Evolutionary conservation across 148 eudicot species (phyloP), one percentile per base, ranked within the genome.

Genomic region (Euryodendron excelsum): DNA sequence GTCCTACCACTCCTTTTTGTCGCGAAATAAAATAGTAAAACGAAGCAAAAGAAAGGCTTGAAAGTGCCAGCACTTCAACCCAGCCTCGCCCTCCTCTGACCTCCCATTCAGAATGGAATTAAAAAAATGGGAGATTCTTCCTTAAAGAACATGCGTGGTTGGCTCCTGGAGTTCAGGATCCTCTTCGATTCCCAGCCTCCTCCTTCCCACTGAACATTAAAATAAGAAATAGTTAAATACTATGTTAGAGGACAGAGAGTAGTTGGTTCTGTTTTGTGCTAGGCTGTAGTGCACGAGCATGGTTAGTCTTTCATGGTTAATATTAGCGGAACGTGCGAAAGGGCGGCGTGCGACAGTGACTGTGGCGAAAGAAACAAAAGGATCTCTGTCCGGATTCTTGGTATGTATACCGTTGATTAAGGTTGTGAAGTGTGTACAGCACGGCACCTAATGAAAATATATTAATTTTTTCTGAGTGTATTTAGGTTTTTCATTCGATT

Each of bases 111-210:
- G n/a, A n/a, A n/a, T n/a, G n/a, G n/a, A n/a, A n/a, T n/a, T n/a
- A 5, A 41, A 78, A 74, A 73, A 36, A 72, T 52, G 69, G 6
- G 17, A 80, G 74, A 77, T 72, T 80, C 73, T 78, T 70, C 64
- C 17, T n/a, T n/a, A 82, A 77, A 75, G 82, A 77, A 55, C 84
- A 69, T 66, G n/a, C 36, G 68, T 59, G 72, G 82, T 83, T 82
- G 69, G 80, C 63, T 87, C 87, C 87, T 64, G 21, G 64, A 83
- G 78, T 61, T 36, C 21, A 41, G 89, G 65, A 61, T 33, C 65
- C 65, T 55, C n/a, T 48, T n/a, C n/a, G n/a, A 48, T 2, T 14
- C 53, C 17, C 23, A 41, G 8, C 4, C 7, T 9, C 59, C n/a
- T 55, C 59, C 27, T 17, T 13, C 59, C n/a, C 59, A 55, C 59